Conservation (phyloP, 768 basidiomycete species). For the Pulveroboletus ravenelii region DNA sequence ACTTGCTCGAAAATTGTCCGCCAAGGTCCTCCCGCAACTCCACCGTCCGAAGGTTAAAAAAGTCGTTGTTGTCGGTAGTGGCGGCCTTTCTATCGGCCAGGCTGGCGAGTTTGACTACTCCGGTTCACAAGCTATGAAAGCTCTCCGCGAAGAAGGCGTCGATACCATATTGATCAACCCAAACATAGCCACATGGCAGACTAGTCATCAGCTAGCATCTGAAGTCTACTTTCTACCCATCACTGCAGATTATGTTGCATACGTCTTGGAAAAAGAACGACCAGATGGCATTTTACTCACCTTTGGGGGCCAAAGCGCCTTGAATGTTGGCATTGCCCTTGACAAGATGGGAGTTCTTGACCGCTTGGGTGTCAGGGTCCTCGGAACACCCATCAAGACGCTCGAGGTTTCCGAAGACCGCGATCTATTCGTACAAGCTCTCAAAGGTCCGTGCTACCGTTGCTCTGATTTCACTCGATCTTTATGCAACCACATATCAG, state of each 20-base stretch:
- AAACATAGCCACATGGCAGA: slow-evolving; percentile 99
- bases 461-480: background rate
- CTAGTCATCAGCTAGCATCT: slow-evolving; percentile 92
- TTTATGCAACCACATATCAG: slow-evolving; percentile 37
- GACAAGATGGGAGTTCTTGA: slow-evolving; percentile 97
- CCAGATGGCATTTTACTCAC: slow-evolving; percentile 97
- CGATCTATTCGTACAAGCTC: slow-evolving; percentile 90
- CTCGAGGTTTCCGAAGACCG: slow-evolving; percentile 97
- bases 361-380: slow-evolving; percentile 84
- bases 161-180: slow-evolving; percentile 95
- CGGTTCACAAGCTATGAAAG: slow-evolving; percentile 97
- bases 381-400: slow-evolving; percentile 93
- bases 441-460: slow-evolving; percentile 65
- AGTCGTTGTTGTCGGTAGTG: slow-evolving; percentile 93
- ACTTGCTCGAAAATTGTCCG: slow-evolving; percentile 88
- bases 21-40: slow-evolving; percentile 88
- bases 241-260: slow-evolving; percentile 96
- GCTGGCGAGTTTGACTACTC: slow-evolving; percentile 99
- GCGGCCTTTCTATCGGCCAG: slow-evolving; percentile 95
- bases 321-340: slow-evolving; percentile 95
- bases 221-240: slow-evolving; percentile 98
- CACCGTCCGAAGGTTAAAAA: slow-evolving; percentile 89
- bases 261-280: slow-evolving; percentile 96
- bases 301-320: slow-evolving; percentile 95
- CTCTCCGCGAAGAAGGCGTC: slow-evolving; percentile 92